Conservation (phyloP, 2,329 filamentous ascomycete species). For the Blastomyces gilchristii region DNA sequence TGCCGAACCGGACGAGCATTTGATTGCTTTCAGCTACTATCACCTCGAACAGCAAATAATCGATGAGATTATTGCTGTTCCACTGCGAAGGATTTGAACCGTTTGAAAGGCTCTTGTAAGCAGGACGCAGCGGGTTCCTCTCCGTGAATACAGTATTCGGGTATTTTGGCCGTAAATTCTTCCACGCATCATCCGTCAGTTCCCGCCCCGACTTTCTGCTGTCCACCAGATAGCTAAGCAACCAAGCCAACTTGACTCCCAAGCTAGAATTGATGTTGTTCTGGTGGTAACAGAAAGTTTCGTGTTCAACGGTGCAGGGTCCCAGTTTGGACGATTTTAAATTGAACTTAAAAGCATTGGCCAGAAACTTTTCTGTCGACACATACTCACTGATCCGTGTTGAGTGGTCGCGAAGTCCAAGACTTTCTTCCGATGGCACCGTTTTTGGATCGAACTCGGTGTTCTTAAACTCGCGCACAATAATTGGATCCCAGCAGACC, state of each 20-base stretch:
- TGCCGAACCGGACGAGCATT: slow-evolving; percentile 26
- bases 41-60: slow-evolving; percentile 36
- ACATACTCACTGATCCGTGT: slow-evolving; percentile 34
- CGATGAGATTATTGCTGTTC: slow-evolving; percentile 33
- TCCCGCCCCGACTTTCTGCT: slow-evolving; percentile 36
- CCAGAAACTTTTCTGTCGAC: slow-evolving; percentile 32
- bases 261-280: slow-evolving; percentile 29
- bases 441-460: slow-evolving; percentile 33
- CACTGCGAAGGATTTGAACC: neutral
- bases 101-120: slow-evolving; percentile 27
- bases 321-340: slow-evolving; percentile 41
- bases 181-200: slow-evolving; percentile 33
- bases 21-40: slow-evolving; percentile 24
- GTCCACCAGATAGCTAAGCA: slow-evolving; percentile 40
- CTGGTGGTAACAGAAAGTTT: slow-evolving; percentile 47
- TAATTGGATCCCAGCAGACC: slow-evolving; percentile 48
- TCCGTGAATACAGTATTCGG: slow-evolving; percentile 16
- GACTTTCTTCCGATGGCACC: slow-evolving; percentile 30
- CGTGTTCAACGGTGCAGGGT: slow-evolving; percentile 41
- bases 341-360: slow-evolving; percentile 40
- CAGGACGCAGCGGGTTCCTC: slow-evolving; percentile 23
- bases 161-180: slow-evolving; percentile 25
- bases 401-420: slow-evolving; percentile 40
- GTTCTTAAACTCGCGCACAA: slow-evolving; percentile 46
- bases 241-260: slow-evolving; percentile 31